Percentiles rank a stretch among this genome's conserved stretches.
These are phyloP conservation scores for Sinapis alba DNA, from an alignment of 441 rosid species.

Conservation along the genomic window DNA sequence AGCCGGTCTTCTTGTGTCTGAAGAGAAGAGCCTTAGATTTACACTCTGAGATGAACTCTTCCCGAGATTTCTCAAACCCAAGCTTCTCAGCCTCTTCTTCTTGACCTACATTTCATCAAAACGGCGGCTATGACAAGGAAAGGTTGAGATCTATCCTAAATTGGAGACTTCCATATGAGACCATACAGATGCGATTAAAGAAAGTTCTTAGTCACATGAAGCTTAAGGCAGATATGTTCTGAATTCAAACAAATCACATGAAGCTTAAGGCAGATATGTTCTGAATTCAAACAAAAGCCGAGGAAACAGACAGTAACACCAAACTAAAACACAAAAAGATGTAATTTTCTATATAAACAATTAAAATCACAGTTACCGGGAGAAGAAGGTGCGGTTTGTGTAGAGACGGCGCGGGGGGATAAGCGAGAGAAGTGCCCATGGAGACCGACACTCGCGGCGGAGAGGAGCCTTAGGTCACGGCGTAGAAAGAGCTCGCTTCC, in stretches of 20 bases:
- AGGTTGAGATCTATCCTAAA: no score
- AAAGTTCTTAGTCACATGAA: not conserved
- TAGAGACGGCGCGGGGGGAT: slow-evolving; percentile 69
- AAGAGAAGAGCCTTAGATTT: slow-evolving; percentile 82
- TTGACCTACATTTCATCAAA: slow-evolving; percentile 45
- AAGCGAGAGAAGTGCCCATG: slow-evolving; percentile 54
- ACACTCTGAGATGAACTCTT: slow-evolving; percentile 85
- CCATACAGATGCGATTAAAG: not conserved
- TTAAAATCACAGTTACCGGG: slow-evolving; percentile 48
- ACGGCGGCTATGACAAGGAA: no score
- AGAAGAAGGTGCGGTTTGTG: slow-evolving; percentile 55
- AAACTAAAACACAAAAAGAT: not conserved
- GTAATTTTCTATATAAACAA: not conserved
- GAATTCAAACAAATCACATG: no score
- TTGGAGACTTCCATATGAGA: not conserved
- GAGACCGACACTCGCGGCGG: slow-evolving; percentile 34
- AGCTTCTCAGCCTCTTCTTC: slow-evolving; percentile 77
- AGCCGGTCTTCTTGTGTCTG: slow-evolving; percentile 90
- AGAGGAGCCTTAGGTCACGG: slow-evolving; percentile 39
- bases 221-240: not conserved
- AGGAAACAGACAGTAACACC: not conserved
- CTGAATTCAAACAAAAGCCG: no score
- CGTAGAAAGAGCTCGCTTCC: slow-evolving; percentile 46
- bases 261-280: not conserved
- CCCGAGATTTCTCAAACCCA: slow-evolving; percentile 80